A percentile compares a stretch with the other conserved stretches of the same genome.
Conservation (phyloP, 345 rosid genomes). For the Hirschfeldia incana region DNA sequence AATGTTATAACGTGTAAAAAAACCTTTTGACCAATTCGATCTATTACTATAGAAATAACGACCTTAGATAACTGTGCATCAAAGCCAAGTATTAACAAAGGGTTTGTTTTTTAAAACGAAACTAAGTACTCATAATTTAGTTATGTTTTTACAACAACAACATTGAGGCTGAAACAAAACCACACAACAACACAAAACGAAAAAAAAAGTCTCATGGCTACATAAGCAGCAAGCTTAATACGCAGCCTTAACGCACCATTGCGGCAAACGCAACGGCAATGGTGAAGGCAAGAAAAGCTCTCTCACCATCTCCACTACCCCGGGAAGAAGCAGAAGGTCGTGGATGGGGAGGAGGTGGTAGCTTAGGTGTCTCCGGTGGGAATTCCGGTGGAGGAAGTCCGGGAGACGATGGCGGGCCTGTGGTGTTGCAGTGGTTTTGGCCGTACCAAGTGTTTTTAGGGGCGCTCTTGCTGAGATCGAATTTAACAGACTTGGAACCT, state of each 20-base stretch:
- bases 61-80: background rate
- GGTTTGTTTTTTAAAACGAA: background rate
- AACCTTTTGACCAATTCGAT: background rate
- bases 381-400: constrained; percentile 6
- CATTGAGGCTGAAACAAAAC: constrained; percentile 4
- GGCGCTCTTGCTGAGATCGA: constrained; percentile 49
- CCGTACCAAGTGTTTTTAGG: constrained; percentile 66
- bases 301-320: background rate
- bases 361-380: constrained; percentile 19
- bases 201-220: background rate
- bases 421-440: constrained; percentile 47
- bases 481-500: constrained; percentile 44
- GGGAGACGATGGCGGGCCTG: constrained; percentile 18
- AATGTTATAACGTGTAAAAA: background rate
- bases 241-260: constrained; percentile 20
- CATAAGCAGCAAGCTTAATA: background rate
- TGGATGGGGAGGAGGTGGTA: constrained; percentile 27
- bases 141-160: constrained; percentile 27
- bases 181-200: constrained; percentile 11
- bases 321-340: constrained; percentile 26
- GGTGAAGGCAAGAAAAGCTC: background rate
- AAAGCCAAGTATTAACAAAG: background rate
- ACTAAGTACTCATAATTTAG: background rate
- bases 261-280: constrained; percentile 1
- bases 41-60: background rate